Evolutionary conservation across 2,329 filamentous ascomycete species (phyloP), one percentile per base, ranked within the genome.

Genomic region (Neofusicoccum cordaticola): DNA sequence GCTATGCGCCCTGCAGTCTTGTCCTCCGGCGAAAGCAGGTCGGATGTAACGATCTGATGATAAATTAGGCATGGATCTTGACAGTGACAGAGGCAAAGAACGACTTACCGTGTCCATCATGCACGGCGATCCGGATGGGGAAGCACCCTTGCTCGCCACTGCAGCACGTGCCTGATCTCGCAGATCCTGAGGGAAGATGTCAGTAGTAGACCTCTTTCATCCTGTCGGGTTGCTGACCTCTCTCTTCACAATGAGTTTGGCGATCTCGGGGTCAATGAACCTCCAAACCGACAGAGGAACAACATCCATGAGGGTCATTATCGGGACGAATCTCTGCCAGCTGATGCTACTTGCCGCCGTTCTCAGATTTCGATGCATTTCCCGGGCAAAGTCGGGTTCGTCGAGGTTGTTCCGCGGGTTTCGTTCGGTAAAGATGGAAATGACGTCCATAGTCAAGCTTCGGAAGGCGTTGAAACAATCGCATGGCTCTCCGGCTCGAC

Each of bases 11-110:
- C 31, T 0, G 69, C 19, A 0, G 70, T 67, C 66, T 79, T 80
- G 45, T 79, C 79, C 3, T 68, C 27, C 1, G 67, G 42, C 1
- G 78, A 75, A 0, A 81, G 71, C n/a, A 57, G 31, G n/a, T 67
- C 65, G 48, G 71, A 73, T 0, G 65, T 41, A 0, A 74, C 61
- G 4, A 79, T 71, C 17, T 72, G 19, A 8, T 7, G 27, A 31
- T 31, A 3, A 31, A 31, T 31, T 31, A 31, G 27, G 6, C 6
- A 31, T 31, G 27, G 27, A 31, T 31, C 27, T 7, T 7, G 9
- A 12, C 1, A 13, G 22, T 48, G 5, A 61, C 11, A 3, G n/a
- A 6, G 12, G 4, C 6, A 11, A 22, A 13, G 4, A 3, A 2
- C 39, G 11, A 19, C 57, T 39, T 37, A 61, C 57, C 12, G 57